These are phyloP conservation scores for Theileria orientalis DNA, from an alignment of 169 alveolate genomes.

Conservation along the genomic window DNA sequence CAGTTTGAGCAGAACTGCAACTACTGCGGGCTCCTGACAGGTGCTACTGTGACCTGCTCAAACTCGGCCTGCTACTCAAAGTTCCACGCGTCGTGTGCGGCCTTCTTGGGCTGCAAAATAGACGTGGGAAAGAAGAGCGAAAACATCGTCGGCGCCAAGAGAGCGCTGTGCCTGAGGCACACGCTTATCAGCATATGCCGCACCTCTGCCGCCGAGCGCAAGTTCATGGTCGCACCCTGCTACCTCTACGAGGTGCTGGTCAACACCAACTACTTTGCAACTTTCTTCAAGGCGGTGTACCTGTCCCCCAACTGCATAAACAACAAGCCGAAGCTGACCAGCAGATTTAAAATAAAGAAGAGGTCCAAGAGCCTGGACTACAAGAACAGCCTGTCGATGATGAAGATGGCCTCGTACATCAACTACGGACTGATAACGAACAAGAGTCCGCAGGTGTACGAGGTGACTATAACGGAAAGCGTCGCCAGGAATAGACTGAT, in stretches of 20 bases:
- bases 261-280: conserved; percentile 16
- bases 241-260: conserved; percentile 52
- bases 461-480: conserved; percentile 38
- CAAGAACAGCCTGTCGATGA: conserved; percentile 21
- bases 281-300: conserved; percentile 57
- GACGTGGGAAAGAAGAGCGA: conserved; percentile 56
- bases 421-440: conserved; percentile 47
- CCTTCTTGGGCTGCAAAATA: conserved; percentile 56
- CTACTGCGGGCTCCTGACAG: conserved; percentile 59
- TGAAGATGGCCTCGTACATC: conserved; percentile 46
- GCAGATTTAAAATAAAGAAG: conserved; percentile 21
- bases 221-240: conserved; percentile 57
- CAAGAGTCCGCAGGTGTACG: conserved; percentile 36
- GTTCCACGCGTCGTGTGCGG: conserved; percentile 65
- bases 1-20: conserved; percentile 49
- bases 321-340: conserved; percentile 16
- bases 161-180: conserved; percentile 61
- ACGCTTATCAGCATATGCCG: conserved; percentile 39
- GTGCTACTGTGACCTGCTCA: conserved; percentile 51
- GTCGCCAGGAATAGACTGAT: conserved; percentile 61
- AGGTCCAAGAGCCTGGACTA: conserved; percentile 14
- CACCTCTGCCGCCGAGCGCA: conserved; percentile 46
- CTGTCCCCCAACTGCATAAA: conserved; percentile 44
- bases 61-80: conserved; percentile 48
- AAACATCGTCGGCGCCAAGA: conserved; percentile 20